These are phyloP conservation scores for Tilletia indica DNA, from an alignment of 1,284 basidiomycete genomes.

Conservation along the genomic window DNA sequence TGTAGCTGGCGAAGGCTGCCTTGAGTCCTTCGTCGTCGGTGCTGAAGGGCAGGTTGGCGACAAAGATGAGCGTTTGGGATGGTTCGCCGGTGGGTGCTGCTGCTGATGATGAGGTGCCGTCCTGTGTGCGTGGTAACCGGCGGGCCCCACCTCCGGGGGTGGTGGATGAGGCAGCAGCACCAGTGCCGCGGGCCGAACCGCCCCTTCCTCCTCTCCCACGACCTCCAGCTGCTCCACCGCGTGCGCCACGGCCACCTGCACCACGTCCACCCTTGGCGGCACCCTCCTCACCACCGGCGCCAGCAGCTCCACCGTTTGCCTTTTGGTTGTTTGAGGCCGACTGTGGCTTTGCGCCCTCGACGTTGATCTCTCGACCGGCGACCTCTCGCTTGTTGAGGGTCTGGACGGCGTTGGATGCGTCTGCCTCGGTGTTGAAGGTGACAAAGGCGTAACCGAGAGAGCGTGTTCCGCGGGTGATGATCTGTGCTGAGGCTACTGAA, in stretches of 20 bases:
- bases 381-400: slow-evolving; percentile 48
- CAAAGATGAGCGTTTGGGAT: slow-evolving; percentile 49
- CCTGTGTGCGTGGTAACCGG: too few species aligned
- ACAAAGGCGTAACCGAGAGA: slow-evolving; percentile 52
- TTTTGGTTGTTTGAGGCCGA: slow-evolving; percentile 22
- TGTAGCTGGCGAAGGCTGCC: slow-evolving; percentile 37
- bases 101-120: neutral
- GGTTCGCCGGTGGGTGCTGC: slow-evolving; percentile 39
- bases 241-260: slow-evolving; percentile 20
- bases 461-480: slow-evolving; percentile 52
- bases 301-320: slow-evolving; percentile 26
- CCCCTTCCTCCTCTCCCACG: slow-evolving; percentile 21
- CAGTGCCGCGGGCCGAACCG: slow-evolving; percentile 20
- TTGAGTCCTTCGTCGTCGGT: slow-evolving; percentile 45
- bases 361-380: slow-evolving; percentile 48
- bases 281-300: slow-evolving; percentile 29
- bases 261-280: slow-evolving; percentile 26
- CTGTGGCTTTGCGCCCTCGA: slow-evolving; percentile 46
- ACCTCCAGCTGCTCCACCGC: slow-evolving; percentile 33
- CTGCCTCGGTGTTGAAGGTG: slow-evolving; percentile 44
- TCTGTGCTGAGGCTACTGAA: slow-evolving; percentile 35
- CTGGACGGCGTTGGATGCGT: slow-evolving; percentile 44
- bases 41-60: slow-evolving; percentile 47
- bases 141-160: too few species aligned
- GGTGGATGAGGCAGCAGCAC: neutral